Base-by-base conservation (phyloP, 306 rosid genomes). In the Cucumis melo region DNA sequence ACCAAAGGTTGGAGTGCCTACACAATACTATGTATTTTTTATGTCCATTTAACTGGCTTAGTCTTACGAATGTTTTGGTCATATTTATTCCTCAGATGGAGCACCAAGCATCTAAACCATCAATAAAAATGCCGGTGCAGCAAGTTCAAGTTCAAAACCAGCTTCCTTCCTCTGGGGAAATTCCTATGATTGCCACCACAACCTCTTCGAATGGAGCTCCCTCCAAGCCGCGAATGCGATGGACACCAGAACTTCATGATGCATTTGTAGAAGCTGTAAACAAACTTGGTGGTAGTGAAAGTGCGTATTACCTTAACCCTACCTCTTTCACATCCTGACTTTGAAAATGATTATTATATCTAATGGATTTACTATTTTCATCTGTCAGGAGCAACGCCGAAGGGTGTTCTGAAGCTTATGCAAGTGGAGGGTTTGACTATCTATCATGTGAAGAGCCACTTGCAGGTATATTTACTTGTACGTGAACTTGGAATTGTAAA, bases 161-260 rank as follows among this genome's bases (percentile, higher is more conserved):
- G 74, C 38, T 87, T 65, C 80, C 87, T 83, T 78, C 86, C 46
- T 87, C 86, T 24, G 93, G 85, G 78, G 96, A 94, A 78, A 86
- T 85, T 77, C 77, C 51, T 67, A 44, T 79, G 42, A 79, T 78
- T 85, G 79, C 82, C 59, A 79, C 89, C 57, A 85, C 89, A 6
- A 68, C 88, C 81, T 95, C 78, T 79, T 83, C 89, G 82, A 92
- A 90, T 80, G 86, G 86, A 79, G 86, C 85, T 44, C 46, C 88
- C 55, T 54, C 93, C 65, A 95, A 95, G 81, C 87, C 96, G 10
- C 96, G 99, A 73, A 95, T 95, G 99, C 99, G 99, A 62, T 95
- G 99, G 99, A 92, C 99, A 34, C 99, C 98, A 12, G 98, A 95
- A 83, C 97, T 95, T 82, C 99, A 95, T 74, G 99, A 90, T 78